These are phyloP conservation scores for Cladosporium sp. DNA, from an alignment of 2,329 filamentous ascomycete genomes.

Conservation along the genomic window DNA sequence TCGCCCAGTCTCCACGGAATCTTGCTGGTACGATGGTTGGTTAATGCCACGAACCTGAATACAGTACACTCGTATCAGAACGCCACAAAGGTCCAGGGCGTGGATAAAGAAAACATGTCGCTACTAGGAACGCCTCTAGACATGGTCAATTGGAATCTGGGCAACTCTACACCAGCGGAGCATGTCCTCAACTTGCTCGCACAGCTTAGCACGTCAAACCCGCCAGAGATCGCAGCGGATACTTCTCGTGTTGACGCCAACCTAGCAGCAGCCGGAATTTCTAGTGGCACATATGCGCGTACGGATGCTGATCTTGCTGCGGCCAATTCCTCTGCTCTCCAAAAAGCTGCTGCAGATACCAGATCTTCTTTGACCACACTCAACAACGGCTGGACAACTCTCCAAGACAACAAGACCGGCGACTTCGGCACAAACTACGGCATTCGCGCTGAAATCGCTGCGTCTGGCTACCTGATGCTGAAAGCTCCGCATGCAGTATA, in stretches of 20 bases:
- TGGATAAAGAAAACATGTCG: not conserved
- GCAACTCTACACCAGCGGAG: slow-evolving; percentile 8
- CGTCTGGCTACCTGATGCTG: slow-evolving; percentile 16
- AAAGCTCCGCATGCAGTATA: slow-evolving; percentile 16
- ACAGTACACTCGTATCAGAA: slow-evolving; percentile 14
- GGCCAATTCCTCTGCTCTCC: slow-evolving; percentile 12
- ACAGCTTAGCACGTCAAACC: not conserved
- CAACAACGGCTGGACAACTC: slow-evolving; percentile 17
- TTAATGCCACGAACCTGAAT: slow-evolving; percentile 14
- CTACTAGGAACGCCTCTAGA: not conserved
- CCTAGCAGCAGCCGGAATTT: slow-evolving; percentile 12
- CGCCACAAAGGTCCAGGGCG: not conserved
- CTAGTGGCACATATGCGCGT: slow-evolving; percentile 7
- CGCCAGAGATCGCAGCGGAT: not conserved
- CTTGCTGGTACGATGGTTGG: slow-evolving; percentile 17
- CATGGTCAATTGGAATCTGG: slow-evolving; percentile 5
- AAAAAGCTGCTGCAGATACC: not conserved
- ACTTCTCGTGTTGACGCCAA: not conserved
- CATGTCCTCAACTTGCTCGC: slow-evolving; percentile 15
- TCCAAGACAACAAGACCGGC: slow-evolving; percentile 10
- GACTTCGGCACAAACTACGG: slow-evolving; percentile 15
- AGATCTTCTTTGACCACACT: not conserved
- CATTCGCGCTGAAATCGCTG: slow-evolving; percentile 13
- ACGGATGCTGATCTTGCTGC: slow-evolving; percentile 6
- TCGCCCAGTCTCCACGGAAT: slow-evolving; percentile 17